Base-by-base conservation (phyloP, 805 yeast genomes). In the Saturnispora saitoi region DNA sequence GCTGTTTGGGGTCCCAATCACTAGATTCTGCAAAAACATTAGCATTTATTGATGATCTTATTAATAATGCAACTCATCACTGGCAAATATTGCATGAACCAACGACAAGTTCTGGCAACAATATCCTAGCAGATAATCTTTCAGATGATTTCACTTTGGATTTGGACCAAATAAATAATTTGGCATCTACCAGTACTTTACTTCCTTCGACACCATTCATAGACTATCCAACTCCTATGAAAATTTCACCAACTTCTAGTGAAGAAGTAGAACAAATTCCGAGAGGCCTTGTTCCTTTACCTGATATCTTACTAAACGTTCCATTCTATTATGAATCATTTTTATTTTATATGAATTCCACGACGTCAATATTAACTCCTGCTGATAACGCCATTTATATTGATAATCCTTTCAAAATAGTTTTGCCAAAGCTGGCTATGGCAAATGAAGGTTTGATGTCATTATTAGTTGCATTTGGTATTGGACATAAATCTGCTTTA, bases 361-460 rank as follows among this genome's bases (percentile, higher is more conserved):
- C 86, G 0, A 76, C 90, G 1, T 71, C 70, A 32, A 67, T 73
- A 24, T 68, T 84, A 17, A 86, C 81, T 5, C 89, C 90, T 0
- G 80, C 85, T 0, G 86, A 86, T 9, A 68, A 75, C 3, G 59
- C 68, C 7, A 57, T 73, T 2, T 81, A 80, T 56, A 78, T 76
- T 14, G 81, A 83, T 55, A 85, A 84, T 55, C 95, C 95, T 0
- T 84, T 83, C 65, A 73, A 74, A 51, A 72, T 72, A 11, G 66
- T 82, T 7, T 62, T 86, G 11, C 91, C 93, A 0, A 76, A 75
- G 55, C 70, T 85, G 73, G 88, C 91, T 1, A 67, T 80, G 71
- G 70, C 71, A 22, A 70, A 75, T 50, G 76, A 78, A 4, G 75
- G 84, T 0, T 60, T 84, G 14, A 62, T 83, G 54, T 72, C 85